These are phyloP conservation scores for Chalaropsis ovoidea DNA, from an alignment of 2,329 filamentous ascomycete species.

Conservation along the genomic window DNA sequence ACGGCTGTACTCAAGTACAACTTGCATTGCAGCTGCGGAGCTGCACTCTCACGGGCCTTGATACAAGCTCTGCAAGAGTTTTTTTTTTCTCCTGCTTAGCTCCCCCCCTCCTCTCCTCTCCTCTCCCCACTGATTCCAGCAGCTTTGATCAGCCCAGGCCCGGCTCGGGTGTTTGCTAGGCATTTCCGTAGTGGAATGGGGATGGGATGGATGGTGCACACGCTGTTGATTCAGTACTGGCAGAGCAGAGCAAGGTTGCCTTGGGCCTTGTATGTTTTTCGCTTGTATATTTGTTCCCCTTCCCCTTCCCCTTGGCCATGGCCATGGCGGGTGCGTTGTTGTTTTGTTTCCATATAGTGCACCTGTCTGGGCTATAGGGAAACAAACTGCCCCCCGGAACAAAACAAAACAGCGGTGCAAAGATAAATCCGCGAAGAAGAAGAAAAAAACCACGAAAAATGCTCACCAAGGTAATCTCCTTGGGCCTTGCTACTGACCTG, in stretches of 20 bases:
- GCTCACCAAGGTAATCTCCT: conserved; percentile 2
- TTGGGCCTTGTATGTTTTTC: too few relatives aligned
- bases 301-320: neutral
- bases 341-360: conserved; percentile 9
- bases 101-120: too few relatives aligned
- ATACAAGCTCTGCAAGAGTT: too few relatives aligned
- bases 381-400: neutral
- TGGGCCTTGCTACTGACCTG: neutral
- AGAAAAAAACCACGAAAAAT: neutral
- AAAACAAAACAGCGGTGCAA: neutral
- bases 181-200: conserved; percentile 6
- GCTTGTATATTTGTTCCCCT: too few relatives aligned
- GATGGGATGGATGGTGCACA: neutral
- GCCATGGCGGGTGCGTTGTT: neutral
- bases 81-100: too few relatives aligned
- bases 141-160: neutral
- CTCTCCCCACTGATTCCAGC: too few relatives aligned
- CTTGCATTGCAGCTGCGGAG: neutral
- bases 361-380: neutral
- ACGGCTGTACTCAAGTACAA: neutral
- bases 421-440: neutral
- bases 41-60: too few relatives aligned
- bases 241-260: neutral
- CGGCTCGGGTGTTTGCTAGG: conserved; percentile 7
- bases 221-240: neutral